Evolutionary conservation across 2,329 filamentous ascomycete genomes (phyloP), one percentile per base, ranked within the genome.

Genomic region (Westerdykella ornata): DNA sequence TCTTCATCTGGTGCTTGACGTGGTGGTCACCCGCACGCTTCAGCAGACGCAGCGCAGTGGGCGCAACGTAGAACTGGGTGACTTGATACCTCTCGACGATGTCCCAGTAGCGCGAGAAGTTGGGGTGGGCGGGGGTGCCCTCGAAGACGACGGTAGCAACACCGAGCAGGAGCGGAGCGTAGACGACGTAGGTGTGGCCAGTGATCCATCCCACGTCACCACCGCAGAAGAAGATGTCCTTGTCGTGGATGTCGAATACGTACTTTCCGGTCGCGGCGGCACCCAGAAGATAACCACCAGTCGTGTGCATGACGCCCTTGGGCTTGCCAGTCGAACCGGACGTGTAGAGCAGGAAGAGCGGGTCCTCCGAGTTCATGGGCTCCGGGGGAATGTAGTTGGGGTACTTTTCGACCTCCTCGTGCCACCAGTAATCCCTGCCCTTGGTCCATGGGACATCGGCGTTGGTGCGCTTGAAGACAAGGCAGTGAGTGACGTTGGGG

Each of bases 141-240:
- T 98, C 92, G 56, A 97, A 98, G 20, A 98, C 90, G 14, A 98
- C 88, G 0, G 90, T 97, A 8, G 90, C 81, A 47, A 95, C 85
- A 72, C 92, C 92, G 36, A 97, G 81, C 35, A 98, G 76, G 39
- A 98, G 76, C 50, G 92, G 92, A 9, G 92, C 88, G 64, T 98
- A 98, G 30, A 98, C 90, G 42, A 97, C 90, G 59, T 98, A 98
- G 17, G 92, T 95, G 72, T 98, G 92, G 14, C 92, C 92, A 20
- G 92, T 98, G 65, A 98, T 97, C 92, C 92, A 98, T 51, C 92
- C 92, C 33, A 98, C 90, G 61, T 98, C 92, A 66, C 92, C 92
- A 67, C 89, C 92, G 58, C 92, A 98, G 77, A 97, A 97, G 77
- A 92, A 96, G 49, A 80, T 81, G 68, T 98, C 92, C 40, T 85